Percentiles rank a stretch among this genome's conserved stretches.
Conservation (phyloP, 2,329 filamentous ascomycete species). For the Mollisiaceae sp. region DNA sequence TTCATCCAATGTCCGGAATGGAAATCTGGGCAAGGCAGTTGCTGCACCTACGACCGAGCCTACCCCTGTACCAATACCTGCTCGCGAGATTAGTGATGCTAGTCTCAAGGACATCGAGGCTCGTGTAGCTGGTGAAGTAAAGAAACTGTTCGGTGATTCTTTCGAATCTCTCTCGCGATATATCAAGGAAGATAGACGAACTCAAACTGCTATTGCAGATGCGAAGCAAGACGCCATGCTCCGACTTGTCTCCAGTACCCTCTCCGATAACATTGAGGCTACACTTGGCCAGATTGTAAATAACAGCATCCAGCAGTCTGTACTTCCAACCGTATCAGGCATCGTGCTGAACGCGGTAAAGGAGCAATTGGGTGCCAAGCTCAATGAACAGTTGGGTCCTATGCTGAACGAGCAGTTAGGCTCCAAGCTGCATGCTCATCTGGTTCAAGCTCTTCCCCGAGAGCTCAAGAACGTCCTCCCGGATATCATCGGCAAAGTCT, state of each 20-base stretch:
- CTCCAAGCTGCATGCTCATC: conserved; percentile 56
- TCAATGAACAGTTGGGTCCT: conserved; percentile 77
- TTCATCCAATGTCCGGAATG: conserved; percentile 39
- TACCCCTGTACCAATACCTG: conserved; percentile 19
- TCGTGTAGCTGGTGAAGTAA: conserved; percentile 53
- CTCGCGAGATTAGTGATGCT: conserved; percentile 47
- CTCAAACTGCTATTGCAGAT: conserved; percentile 64
- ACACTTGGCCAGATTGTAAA: conserved; percentile 56
- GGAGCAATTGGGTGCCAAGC: conserved; percentile 70
- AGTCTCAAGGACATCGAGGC: conserved; percentile 53
- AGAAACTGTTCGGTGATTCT: conserved; percentile 59
- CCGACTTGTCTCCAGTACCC: conserved; percentile 68
- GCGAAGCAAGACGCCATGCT: conserved; percentile 74
- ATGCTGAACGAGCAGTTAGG: conserved; percentile 75
- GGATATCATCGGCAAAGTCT: conserved; percentile 65
- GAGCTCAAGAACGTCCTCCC: conserved; percentile 77
- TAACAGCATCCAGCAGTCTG: conserved; percentile 68
- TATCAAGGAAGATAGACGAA: conserved; percentile 70
- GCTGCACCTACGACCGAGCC: conserved; percentile 27
- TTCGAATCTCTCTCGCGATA: conserved; percentile 66
- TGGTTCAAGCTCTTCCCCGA: conserved; percentile 48
- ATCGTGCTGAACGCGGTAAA: conserved; percentile 71
- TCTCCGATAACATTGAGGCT: conserved; percentile 70
- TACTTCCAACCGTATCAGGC: conserved; percentile 76
- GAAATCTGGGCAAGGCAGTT: conserved; percentile 32